A percentile compares a stretch with the other conserved stretches of the same genome.
These are phyloP conservation scores for Naumovozyma baii DNA, from an alignment of 805 yeast genomes.

Conservation along the genomic window DNA sequence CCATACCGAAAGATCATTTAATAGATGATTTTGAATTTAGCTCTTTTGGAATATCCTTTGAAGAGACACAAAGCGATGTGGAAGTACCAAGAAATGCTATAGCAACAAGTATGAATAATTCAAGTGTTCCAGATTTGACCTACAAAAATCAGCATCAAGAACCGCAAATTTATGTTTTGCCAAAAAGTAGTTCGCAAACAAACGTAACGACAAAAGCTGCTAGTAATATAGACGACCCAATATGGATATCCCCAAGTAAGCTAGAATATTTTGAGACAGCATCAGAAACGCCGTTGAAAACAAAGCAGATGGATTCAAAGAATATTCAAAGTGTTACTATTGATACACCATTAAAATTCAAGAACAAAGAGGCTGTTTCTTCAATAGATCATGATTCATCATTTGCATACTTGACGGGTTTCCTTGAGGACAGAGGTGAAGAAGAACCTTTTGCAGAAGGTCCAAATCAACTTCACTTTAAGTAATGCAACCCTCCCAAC, in stretches of 20 bases:
- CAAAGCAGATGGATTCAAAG: no score
- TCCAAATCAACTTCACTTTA: slow-evolving; percentile 2
- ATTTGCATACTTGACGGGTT: slow-evolving; percentile 36
- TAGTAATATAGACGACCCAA: slow-evolving; percentile 20
- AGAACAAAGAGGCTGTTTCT: not conserved
- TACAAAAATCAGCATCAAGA: not conserved
- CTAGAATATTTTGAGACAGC: slow-evolving; percentile 8
- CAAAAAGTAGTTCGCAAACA: not conserved
- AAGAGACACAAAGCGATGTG: slow-evolving; percentile 1
- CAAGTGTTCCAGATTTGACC: not conserved
- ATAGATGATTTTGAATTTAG: slow-evolving; percentile 27
- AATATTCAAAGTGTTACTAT: not conserved
- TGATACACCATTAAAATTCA: not conserved
- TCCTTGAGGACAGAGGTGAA: slow-evolving; percentile 7
- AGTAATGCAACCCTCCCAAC: no score
- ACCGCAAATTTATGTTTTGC: not conserved
- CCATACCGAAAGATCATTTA: slow-evolving; percentile 2
- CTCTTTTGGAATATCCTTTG: slow-evolving; percentile 27
- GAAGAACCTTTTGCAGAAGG: not conserved
- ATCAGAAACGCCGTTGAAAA: no score
- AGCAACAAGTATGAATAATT: not conserved
- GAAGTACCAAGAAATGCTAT: not conserved
- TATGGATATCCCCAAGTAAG: slow-evolving; percentile 30
- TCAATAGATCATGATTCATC: slow-evolving; percentile 30
- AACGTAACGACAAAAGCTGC: not conserved